phyloP scores from a whole-genome alignment of 2,329 filamentous ascomycete genomes.

The Fusarium denticulatum region DNA sequence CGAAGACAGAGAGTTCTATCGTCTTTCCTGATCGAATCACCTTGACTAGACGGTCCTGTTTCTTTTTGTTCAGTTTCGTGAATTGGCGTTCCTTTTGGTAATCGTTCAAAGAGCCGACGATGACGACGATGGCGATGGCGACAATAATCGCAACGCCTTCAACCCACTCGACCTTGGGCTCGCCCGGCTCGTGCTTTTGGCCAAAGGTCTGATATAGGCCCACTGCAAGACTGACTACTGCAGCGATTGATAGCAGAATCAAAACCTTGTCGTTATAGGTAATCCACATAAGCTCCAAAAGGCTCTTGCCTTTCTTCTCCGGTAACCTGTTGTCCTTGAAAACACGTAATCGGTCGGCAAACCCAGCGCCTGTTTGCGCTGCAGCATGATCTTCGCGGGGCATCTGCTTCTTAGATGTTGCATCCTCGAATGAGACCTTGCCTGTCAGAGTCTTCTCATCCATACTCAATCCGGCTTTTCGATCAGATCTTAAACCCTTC shows the following conservation, averaged over 20 bases:
- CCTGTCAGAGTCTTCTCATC: constrained; percentile 78
- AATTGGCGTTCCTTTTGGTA: constrained; percentile 85
- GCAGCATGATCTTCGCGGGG: constrained; percentile 39
- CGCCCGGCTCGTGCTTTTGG: constrained; percentile 57
- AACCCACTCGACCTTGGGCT: constrained; percentile 77
- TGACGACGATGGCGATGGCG: constrained; percentile 80
- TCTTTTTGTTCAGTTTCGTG: constrained; percentile 80
- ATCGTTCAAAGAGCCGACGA: constrained; percentile 81
- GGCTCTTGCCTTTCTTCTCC: constrained; percentile 77
- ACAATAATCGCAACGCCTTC: constrained; percentile 85
- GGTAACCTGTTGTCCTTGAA: constrained; percentile 78
- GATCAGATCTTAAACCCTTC: constrained; percentile 78
- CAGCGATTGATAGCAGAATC: constrained; percentile 75
- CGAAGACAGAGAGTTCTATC: constrained; percentile 74
- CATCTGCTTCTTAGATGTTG: constrained; percentile 53
- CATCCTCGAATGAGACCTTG: constrained; percentile 77
- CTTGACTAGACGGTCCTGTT: constrained; percentile 79
- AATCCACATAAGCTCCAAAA: constrained; percentile 81
- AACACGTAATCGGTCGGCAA: constrained; percentile 73
- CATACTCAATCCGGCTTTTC: constrained; percentile 76
- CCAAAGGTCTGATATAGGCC: constrained; percentile 81
- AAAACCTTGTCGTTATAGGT: constrained; percentile 87
- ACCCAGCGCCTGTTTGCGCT: constrained; percentile 45
- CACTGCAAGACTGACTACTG: constrained; percentile 76
- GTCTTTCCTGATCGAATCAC: constrained; percentile 76